These are phyloP conservation scores for Cucumis melo DNA, from an alignment of 306 rosid species.

Conservation along the genomic window DNA sequence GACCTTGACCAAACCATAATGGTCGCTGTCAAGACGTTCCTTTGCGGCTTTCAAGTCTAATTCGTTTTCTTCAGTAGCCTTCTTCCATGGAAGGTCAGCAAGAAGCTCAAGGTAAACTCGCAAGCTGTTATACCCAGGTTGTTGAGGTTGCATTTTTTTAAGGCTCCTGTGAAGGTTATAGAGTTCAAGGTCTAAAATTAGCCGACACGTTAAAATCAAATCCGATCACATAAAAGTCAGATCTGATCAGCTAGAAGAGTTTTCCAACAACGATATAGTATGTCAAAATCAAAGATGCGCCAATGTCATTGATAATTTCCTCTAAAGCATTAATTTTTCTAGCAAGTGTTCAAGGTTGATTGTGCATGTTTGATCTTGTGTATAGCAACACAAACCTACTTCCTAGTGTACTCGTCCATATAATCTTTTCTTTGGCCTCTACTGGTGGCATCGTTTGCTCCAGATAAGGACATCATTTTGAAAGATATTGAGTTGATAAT, in stretches of 20 bases:
- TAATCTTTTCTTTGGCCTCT: neutral
- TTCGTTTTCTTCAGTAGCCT: slow-evolving; percentile 65
- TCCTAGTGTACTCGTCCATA: neutral
- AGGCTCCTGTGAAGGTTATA: slow-evolving; percentile 55
- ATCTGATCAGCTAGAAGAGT: neutral
- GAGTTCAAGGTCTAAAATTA: neutral
- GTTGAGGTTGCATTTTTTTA: slow-evolving; percentile 98
- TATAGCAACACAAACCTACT: neutral
- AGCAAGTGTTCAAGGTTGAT: neutral
- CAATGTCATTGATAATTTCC: neutral
- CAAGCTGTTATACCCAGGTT: slow-evolving; percentile 91
- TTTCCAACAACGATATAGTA: neutral
- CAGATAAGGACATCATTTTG: neutral
- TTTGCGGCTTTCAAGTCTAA: slow-evolving; percentile 77
- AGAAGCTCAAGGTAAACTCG: slow-evolving; percentile 92
- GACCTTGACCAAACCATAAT: slow-evolving; percentile 83
- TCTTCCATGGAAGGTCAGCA: slow-evolving; percentile 94
- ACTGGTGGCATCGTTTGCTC: neutral
- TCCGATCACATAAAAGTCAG: neutral
- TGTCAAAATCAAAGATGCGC: neutral
- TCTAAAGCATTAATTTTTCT: neutral
- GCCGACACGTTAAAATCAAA: neutral
- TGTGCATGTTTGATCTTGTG: neutral
- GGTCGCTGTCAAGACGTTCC: slow-evolving; percentile 83
- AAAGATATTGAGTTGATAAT: neutral